A percentile compares a stretch with the other conserved stretches of the same genome.
phyloP scores from a whole-genome alignment of 83 land plant species.

The Larix sibirica region DNA sequence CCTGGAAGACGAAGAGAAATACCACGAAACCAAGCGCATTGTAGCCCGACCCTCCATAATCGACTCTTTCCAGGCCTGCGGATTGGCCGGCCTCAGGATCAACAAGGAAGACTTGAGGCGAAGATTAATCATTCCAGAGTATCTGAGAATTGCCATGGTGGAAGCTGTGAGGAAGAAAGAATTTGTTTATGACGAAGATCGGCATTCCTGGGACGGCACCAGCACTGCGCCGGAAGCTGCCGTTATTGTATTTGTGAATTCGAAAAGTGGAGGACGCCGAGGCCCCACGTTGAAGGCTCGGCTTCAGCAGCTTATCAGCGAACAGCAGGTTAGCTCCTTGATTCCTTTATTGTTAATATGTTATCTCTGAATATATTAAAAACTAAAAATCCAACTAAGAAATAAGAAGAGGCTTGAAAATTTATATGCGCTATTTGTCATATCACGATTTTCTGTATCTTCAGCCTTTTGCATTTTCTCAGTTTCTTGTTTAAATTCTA shows the following conservation, averaged over 20 bases:
- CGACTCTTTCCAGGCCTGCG: constrained; percentile 27
- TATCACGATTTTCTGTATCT: too few species aligned
- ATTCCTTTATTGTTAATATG: too few species aligned
- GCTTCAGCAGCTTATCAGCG: constrained; percentile 63
- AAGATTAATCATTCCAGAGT: constrained; percentile 58
- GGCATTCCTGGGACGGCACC: constrained; percentile 18
- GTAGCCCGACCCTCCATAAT: too few species aligned
- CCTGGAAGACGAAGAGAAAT: too few species aligned
- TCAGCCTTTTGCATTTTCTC: too few species aligned
- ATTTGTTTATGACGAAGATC: constrained; percentile 17
- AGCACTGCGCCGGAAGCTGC: constrained; percentile 58
- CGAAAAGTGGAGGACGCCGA: constrained; percentile 82
- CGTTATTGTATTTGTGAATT: constrained; percentile 73
- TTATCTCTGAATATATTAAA: too few species aligned
- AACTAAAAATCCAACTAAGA: too few species aligned
- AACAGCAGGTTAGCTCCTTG: constrained; percentile 61
- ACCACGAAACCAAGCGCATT: too few species aligned
- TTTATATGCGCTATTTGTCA: too few species aligned
- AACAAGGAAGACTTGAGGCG: constrained; percentile 46
- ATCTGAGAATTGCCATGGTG: constrained; percentile 64
- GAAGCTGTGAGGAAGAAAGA: constrained; percentile 57
- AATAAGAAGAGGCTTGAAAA: too few species aligned
- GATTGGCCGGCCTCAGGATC: constrained; percentile 41
- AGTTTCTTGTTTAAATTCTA: too few species aligned
- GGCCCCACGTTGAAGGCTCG: constrained; percentile 65